Percentiles rank a stretch among this genome's conserved stretches.
Evolutionary conservation across 1,139 yeast species (phyloP).

Genomic region (Kodamaea fungicola): DNA sequence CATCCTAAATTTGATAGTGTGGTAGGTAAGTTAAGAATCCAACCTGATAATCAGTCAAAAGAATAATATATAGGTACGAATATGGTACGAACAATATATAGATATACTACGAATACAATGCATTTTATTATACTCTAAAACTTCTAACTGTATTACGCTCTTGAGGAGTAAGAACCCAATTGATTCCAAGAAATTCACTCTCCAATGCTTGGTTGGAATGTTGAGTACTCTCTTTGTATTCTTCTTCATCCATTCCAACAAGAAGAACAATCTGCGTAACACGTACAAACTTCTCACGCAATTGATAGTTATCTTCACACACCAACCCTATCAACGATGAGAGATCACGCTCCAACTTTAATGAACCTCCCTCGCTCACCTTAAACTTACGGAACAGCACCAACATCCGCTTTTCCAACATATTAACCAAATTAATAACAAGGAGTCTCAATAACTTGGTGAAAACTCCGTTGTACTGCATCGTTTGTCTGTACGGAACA

Average conservation of each 20-base stretch:
- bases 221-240: constrained; percentile 41
- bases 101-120: too few relatives aligned
- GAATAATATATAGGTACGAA: too few relatives aligned
- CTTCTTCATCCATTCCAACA: constrained; percentile 82
- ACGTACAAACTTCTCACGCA: constrained; percentile 74
- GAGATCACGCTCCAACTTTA: constrained; percentile 79
- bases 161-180: constrained; percentile 77
- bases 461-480: constrained; percentile 46
- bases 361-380: constrained; percentile 80
- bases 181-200: constrained; percentile 41
- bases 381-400: constrained; percentile 51
- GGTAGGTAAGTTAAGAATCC: constrained; percentile 44
- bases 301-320: constrained; percentile 60
- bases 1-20: constrained; percentile 58
- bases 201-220: constrained; percentile 20
- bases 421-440: constrained; percentile 48
- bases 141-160: constrained; percentile 64
- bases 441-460: constrained; percentile 48
- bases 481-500: constrained; percentile 60
- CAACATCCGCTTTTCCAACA: constrained; percentile 69
- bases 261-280: constrained; percentile 81
- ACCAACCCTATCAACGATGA: constrained; percentile 65
- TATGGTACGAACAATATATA: too few relatives aligned
- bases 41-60: constrained; percentile 33
- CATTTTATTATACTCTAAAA: constrained; percentile 21